Evolutionary conservation across 495 filamentous ascomycete genomes (phyloP), one percentile per base, ranked within the genome.

Genomic region (Penicillium bialowiezense): DNA sequence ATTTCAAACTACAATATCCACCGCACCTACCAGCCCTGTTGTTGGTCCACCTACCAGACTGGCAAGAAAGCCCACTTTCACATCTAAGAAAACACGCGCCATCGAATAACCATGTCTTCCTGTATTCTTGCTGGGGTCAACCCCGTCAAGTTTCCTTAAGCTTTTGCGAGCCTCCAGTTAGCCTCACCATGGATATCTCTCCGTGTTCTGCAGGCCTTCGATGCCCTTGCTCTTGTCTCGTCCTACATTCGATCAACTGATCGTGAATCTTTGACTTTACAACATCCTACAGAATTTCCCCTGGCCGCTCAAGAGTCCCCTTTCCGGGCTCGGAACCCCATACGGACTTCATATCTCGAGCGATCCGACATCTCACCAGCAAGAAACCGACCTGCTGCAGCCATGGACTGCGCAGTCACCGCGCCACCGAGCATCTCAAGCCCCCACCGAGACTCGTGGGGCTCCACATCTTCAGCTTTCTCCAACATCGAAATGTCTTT

Each of bases 391-490:
- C 29, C 20, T 32, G 39, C 37, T 35, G 38, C 10, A 29, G 41
- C 3, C 35, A 48, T 41, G 45, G 45, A 51, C 42, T 19, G 33
- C 12, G 10, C 44, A 43, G 26, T 24, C 12, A 26, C 15, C 20
- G 24, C 51, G 49, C 58, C 45, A 41, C 72, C 72, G 65, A 57
- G 58, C 42, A 48, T 41, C 31, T 49, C 56, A 19, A 51, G 31
- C 33, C 56, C 53, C 51, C 60, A 62, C 47, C 56, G 55, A 54
- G 63, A 63, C 50, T 73, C 67, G 19, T 74, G 69, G 70, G 70
- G 73, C 35, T 72, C 71, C 47, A 61, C 72, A 32, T 70, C 71
- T n/a, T 71, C 73, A 37, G 59, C 60, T 3, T 70, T 72, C 24
- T 67, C 67, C 19, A 48, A 63, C 18, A 61, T 73, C 23, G 70